phyloP scores from a whole-genome alignment of 805 yeast species.

The Cyberlindnera japonica region DNA sequence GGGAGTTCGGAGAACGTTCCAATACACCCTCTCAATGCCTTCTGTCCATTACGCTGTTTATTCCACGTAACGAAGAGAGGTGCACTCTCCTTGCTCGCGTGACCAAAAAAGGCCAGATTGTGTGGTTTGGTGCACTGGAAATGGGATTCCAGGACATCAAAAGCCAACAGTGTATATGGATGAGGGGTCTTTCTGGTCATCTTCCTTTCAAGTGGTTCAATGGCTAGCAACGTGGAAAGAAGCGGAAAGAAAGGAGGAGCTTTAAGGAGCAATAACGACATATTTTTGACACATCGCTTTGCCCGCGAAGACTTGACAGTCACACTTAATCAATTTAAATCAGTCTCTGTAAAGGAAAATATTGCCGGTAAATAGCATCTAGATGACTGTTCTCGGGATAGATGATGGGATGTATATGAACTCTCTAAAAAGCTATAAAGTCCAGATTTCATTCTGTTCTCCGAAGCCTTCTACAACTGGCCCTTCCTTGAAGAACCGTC shows the following conservation, averaged over 20 bases:
- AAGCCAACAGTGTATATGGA: conserved; percentile 10
- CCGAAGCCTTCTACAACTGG: neutral
- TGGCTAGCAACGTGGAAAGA: neutral
- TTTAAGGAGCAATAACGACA: too few species aligned
- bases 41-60: conserved; percentile 29
- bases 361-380: too few species aligned
- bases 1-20: conserved; percentile 62
- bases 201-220: neutral
- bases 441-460: neutral
- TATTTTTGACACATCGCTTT: too few species aligned
- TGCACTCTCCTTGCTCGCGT: conserved; percentile 3
- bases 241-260: neutral
- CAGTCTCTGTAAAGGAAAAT: too few species aligned
- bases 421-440: neutral
- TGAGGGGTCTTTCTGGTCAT: conserved; percentile 1
- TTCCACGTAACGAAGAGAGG: conserved; percentile 93
- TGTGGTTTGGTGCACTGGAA: conserved; percentile 1
- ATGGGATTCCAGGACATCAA: conserved; percentile 5
- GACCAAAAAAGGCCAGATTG: neutral
- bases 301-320: too few species aligned
- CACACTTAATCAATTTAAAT: too few species aligned
- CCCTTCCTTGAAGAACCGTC: neutral
- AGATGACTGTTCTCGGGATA: too few species aligned
- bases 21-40: conserved; percentile 79
- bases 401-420: too few species aligned